A percentile compares a stretch with the other conserved stretches of the same genome.
Evolutionary conservation across 1,284 basidiomycete genomes (phyloP).

Genomic region (Microbotryomycetes sp.): DNA sequence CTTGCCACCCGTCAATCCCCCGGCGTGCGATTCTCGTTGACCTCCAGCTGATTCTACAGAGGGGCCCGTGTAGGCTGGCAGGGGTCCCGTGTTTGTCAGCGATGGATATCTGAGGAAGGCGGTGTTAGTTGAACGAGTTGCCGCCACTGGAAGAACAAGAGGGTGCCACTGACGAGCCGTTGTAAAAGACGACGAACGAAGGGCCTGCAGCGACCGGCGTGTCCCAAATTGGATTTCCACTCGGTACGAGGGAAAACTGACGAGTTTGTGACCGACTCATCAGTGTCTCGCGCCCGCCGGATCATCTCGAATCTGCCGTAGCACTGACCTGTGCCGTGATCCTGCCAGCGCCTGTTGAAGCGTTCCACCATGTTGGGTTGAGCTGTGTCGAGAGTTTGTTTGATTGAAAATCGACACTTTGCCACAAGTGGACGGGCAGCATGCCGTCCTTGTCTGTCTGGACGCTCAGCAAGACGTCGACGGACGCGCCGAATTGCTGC

Average conservation of each 20-base stretch:
- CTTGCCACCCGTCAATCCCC: slow-evolving; percentile 11
- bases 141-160: background rate
- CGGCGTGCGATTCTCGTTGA: background rate
- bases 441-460: slow-evolving; percentile 3
- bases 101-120: slow-evolving; percentile 20
- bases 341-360: slow-evolving; percentile 21
- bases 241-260: slow-evolving; percentile 20
- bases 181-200: slow-evolving; percentile 26
- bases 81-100: slow-evolving; percentile 6
- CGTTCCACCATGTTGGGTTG: slow-evolving; percentile 30
- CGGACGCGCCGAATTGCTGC: background rate
- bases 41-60: slow-evolving; percentile 26
- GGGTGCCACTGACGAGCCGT: slow-evolving; percentile 18
- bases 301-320: background rate
- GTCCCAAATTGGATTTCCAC: slow-evolving; percentile 27
- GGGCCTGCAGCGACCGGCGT: slow-evolving; percentile 24
- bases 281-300: background rate
- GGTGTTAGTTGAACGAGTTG: background rate
- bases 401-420: slow-evolving; percentile 6
- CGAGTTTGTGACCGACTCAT: background rate
- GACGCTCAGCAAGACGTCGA: slow-evolving; percentile 30
- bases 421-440: slow-evolving; percentile 24
- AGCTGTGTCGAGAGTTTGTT: slow-evolving; percentile 19
- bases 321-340: slow-evolving; percentile 22
- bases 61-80: slow-evolving; percentile 13